These are phyloP conservation scores for Geosmithia flava DNA, from an alignment of 2,329 filamentous ascomycete species.

Conservation along the genomic window DNA sequence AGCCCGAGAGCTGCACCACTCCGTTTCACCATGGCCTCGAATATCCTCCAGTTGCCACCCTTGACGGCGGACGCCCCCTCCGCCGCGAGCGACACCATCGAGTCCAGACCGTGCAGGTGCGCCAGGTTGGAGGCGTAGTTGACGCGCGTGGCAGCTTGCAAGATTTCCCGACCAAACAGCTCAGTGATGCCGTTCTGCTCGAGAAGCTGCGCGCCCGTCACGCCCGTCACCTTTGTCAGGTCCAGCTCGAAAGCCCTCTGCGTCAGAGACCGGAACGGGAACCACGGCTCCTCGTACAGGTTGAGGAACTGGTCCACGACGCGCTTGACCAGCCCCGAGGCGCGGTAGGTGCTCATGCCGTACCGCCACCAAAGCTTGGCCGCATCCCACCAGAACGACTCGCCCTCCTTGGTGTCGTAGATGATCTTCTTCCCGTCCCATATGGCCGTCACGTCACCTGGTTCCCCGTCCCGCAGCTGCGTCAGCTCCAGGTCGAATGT, in stretches of 20 bases:
- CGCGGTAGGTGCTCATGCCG: constrained; percentile 63
- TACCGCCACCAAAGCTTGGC: constrained; percentile 78
- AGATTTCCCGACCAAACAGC: constrained; percentile 64
- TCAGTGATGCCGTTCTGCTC: constrained; percentile 52
- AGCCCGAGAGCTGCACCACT: constrained; percentile 49
- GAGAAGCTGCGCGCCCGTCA: constrained; percentile 65
- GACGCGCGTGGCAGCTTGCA: constrained; percentile 83
- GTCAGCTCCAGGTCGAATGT: constrained; percentile 55
- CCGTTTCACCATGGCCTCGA: constrained; percentile 62
- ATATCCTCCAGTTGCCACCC: constrained; percentile 93
- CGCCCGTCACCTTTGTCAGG: constrained; percentile 50
- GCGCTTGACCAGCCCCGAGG: constrained; percentile 57
- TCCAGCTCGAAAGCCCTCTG: constrained; percentile 55
- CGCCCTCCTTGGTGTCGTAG: constrained; percentile 46
- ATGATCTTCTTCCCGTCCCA: constrained; percentile 76
- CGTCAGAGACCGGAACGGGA: constrained; percentile 72
- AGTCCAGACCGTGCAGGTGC: constrained; percentile 78
- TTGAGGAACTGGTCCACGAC: constrained; percentile 63
- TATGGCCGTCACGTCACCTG: constrained; percentile 51
- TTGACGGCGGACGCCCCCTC: constrained; percentile 68
- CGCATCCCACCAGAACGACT: constrained; percentile 65
- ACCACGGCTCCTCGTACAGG: constrained; percentile 70
- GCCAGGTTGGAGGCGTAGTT: constrained; percentile 88
- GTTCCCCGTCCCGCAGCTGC: constrained; percentile 18
- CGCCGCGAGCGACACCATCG: constrained; percentile 84